Evolutionary conservation across 1,284 basidiomycete genomes (phyloP).

Genomic region (Wallemia hederae): DNA sequence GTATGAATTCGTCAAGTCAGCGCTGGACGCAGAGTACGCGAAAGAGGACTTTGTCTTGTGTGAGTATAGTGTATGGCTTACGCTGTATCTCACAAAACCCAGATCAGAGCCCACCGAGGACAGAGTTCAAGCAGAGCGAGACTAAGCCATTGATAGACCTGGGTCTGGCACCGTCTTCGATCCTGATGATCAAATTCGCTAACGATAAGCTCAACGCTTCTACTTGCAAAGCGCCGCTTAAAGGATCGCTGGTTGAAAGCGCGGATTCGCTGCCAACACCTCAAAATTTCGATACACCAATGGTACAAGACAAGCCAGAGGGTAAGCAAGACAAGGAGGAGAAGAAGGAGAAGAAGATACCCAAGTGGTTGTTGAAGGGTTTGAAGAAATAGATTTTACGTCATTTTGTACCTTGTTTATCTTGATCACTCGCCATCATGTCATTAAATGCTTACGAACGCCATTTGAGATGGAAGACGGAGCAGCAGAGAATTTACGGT

Average conservation of each 20-base stretch:
- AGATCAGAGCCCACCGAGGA: slow-evolving; percentile 52
- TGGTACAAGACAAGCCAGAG: slow-evolving; percentile 2
- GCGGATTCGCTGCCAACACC: slow-evolving; percentile 33
- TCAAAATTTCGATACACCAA: slow-evolving; percentile 11
- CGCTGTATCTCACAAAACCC: slow-evolving; percentile 1
- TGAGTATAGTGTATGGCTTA: slow-evolving; percentile 16
- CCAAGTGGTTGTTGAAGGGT: slow-evolving; percentile 37
- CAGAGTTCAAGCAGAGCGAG: slow-evolving; percentile 50
- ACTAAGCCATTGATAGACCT: slow-evolving; percentile 33
- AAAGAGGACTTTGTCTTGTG: slow-evolving; percentile 51
- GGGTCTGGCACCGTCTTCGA: slow-evolving; percentile 44
- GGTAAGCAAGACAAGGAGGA: slow-evolving; percentile 1
- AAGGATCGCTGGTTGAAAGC: slow-evolving; percentile 24
- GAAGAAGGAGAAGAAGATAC: slow-evolving; percentile 25
- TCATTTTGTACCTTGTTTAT: neutral
- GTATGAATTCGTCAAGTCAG: slow-evolving; percentile 50
- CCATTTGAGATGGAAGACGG: neutral
- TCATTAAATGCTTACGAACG: neutral
- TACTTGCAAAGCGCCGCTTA: slow-evolving; percentile 31
- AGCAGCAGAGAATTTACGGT: neutral
- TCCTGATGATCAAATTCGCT: slow-evolving; percentile 43
- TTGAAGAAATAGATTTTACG: slow-evolving; percentile 19
- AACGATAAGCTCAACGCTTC: slow-evolving; percentile 39
- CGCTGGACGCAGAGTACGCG: slow-evolving; percentile 37
- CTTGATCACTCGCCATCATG: neutral